These are phyloP conservation scores for Lecanicillium sp. DNA, from an alignment of 2,329 filamentous ascomycete genomes.

Conservation along the genomic window DNA sequence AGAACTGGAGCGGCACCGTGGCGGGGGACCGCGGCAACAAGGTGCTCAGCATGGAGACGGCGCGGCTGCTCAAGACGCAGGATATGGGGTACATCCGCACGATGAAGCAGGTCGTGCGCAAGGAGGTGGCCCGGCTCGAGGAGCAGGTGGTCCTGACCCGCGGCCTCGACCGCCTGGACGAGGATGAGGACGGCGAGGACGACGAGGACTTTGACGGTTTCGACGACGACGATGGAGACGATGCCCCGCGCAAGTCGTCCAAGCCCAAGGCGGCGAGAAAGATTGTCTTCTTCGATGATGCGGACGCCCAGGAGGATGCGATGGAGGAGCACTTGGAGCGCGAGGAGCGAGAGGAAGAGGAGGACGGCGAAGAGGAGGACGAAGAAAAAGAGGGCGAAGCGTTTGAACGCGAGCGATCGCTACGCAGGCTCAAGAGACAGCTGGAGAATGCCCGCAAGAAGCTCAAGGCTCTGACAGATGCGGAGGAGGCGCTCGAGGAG, in stretches of 20 bases:
- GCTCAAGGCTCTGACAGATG: slow-evolving; percentile 46
- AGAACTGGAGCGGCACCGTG: slow-evolving; percentile 49
- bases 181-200: slow-evolving; percentile 28
- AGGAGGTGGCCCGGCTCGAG: slow-evolving; percentile 52
- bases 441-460: slow-evolving; percentile 48
- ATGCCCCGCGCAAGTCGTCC: slow-evolving; percentile 22
- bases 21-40: slow-evolving; percentile 53
- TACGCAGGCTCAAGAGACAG: slow-evolving; percentile 42
- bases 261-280: slow-evolving; percentile 36
- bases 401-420: slow-evolving; percentile 35
- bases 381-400: slow-evolving; percentile 25
- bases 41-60: slow-evolving; percentile 49
- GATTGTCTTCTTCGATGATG: slow-evolving; percentile 46
- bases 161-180: slow-evolving; percentile 32
- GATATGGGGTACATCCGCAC: slow-evolving; percentile 60
- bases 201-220: slow-evolving; percentile 26
- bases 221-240: slow-evolving; percentile 28
- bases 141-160: slow-evolving; percentile 43
- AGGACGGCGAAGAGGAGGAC: slow-evolving; percentile 22
- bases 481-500: slow-evolving; percentile 51
- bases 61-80: slow-evolving; percentile 62
- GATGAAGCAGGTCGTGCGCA: slow-evolving; percentile 52
- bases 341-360: slow-evolving; percentile 25
- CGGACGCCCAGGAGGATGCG: slow-evolving; percentile 29
- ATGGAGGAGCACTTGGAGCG: slow-evolving; percentile 25